Percentiles rank a stretch among this genome's conserved stretches.
Evolutionary conservation across 2,329 filamentous ascomycete genomes (phyloP).

Genomic region (Colletotrichum lentis): DNA sequence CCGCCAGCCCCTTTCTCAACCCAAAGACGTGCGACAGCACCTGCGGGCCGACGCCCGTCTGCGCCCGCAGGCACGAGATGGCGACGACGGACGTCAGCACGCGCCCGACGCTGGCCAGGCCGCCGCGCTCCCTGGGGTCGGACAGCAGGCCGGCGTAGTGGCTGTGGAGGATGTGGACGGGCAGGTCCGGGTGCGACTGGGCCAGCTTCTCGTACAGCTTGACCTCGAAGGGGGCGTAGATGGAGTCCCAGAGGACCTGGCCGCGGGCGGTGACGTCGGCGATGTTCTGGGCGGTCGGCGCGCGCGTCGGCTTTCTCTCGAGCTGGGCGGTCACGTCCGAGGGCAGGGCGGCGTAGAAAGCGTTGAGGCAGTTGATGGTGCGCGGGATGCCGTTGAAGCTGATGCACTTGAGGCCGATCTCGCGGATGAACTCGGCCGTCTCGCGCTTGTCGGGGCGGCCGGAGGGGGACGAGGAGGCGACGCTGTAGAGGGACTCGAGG

Average conservation of each 20-base stretch:
- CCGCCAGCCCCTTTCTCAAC: slow-evolving; percentile 76
- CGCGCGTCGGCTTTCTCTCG: slow-evolving; percentile 64
- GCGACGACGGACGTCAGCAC: slow-evolving; percentile 78
- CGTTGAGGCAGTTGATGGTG: slow-evolving; percentile 82
- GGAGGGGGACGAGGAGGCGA: slow-evolving; percentile 54
- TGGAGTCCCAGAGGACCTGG: slow-evolving; percentile 73
- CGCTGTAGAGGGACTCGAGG: slow-evolving; percentile 68
- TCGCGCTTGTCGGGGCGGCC: slow-evolving; percentile 41
- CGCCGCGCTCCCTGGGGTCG: slow-evolving; percentile 64
- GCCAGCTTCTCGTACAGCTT: slow-evolving; percentile 77
- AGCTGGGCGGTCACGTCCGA: slow-evolving; percentile 61
- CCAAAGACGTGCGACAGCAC: slow-evolving; percentile 84
- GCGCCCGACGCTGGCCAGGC: slow-evolving; percentile 67
- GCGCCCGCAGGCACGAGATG: slow-evolving; percentile 76
- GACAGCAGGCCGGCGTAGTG: slow-evolving; percentile 79
- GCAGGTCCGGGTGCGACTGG: slow-evolving; percentile 80
- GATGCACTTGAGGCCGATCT: slow-evolving; percentile 79
- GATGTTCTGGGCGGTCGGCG: slow-evolving; percentile 61
- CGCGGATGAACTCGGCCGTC: slow-evolving; percentile 76
- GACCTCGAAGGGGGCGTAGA: slow-evolving; percentile 77
- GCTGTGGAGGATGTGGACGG: slow-evolving; percentile 77
- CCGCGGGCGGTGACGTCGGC: slow-evolving; percentile 65
- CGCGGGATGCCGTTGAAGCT: slow-evolving; percentile 84
- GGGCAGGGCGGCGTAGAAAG: slow-evolving; percentile 72
- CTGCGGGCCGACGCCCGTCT: slow-evolving; percentile 84